Evolutionary conservation across 768 basidiomycete species (phyloP), one percentile per base, ranked within the genome.

Genomic region (Tricholoma terreum): DNA sequence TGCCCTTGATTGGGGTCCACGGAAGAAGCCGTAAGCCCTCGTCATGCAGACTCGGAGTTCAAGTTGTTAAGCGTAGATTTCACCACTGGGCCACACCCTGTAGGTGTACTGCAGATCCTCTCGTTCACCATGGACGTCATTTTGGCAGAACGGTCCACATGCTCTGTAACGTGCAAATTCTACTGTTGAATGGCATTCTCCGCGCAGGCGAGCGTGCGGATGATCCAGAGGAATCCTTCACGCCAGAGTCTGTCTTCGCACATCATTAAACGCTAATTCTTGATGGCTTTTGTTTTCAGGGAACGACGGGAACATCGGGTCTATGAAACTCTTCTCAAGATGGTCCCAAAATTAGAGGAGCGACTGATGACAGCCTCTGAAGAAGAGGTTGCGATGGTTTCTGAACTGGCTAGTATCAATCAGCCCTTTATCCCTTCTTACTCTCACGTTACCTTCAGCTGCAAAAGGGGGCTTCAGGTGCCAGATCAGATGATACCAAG

Each of bases 101-200:
- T n/a, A 31, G 17, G 30, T 30, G n/a, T 40, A 17, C 38, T 9
- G 4, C 50, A 6, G 33, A 43, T 36, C 50, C 56, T 12, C 43
- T 53, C 6, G 51, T 48, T 34, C 50, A 53, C 34, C 43, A 45
- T 48, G 56, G 56, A 6, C 22, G 56, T 9, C 56, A 58, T 31
- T 58, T 58, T 45, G 50, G 50, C 27, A 50, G 31, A 11, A 46
- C 56, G 6, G 48, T 58, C 2, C 50, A 52, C 48, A 42, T 42
- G 1, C 38, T 58, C 4, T 58, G 56, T 27, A 45, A 31, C 19
- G 31, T 58, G 9, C 40, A 58, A n/a, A n/a, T n/a, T n/a, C n/a
- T n/a, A n/a, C n/a, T n/a, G n/a, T n/a, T n/a, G n/a, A n/a, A n/a
- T n/a, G n/a, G n/a, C n/a, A n/a, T n/a, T n/a, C n/a, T n/a, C n/a